A percentile compares a stretch with the other conserved stretches of the same genome.
These are phyloP conservation scores for Isabelozyma heimii DNA, from an alignment of 805 yeast genomes.

Conservation along the genomic window DNA sequence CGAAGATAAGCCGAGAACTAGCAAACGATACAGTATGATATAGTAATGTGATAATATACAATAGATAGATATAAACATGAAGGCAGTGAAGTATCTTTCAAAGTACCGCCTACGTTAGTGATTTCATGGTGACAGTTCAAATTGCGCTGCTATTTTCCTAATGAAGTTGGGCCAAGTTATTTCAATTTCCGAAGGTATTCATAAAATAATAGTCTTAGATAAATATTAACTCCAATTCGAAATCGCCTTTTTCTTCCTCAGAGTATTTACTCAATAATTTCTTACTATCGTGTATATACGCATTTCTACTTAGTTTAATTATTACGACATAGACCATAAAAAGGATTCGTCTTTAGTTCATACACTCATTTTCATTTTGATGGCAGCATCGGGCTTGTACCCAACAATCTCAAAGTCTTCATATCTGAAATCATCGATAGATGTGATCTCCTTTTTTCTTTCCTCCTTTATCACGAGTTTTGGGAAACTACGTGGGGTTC, in stretches of 20 bases:
- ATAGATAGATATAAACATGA: background rate
- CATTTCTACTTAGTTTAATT: no score
- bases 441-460: slow-evolving; percentile 40
- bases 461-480: slow-evolving; percentile 66
- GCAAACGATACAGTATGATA: background rate
- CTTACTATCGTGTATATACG: no score
- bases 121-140: no score
- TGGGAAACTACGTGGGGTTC: slow-evolving; percentile 82
- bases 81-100: background rate
- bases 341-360: slow-evolving; percentile 24
- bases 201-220: no score
- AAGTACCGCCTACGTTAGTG: background rate
- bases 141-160: no score
- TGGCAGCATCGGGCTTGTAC: slow-evolving; percentile 78
- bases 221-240: no score
- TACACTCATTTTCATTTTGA: slow-evolving; percentile 97
- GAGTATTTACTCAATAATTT: no score
- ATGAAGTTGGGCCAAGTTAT: no score
- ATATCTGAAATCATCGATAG: slow-evolving; percentile 82
- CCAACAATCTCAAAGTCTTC: slow-evolving; percentile 84
- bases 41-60: slow-evolving; percentile 3
- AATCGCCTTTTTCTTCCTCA: no score
- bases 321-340: no score
- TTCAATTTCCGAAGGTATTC: no score
- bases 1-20: slow-evolving; percentile 10